Base-by-base conservation (phyloP, 495 filamentous ascomycete species). In the Annulohypoxylon bovei region DNA sequence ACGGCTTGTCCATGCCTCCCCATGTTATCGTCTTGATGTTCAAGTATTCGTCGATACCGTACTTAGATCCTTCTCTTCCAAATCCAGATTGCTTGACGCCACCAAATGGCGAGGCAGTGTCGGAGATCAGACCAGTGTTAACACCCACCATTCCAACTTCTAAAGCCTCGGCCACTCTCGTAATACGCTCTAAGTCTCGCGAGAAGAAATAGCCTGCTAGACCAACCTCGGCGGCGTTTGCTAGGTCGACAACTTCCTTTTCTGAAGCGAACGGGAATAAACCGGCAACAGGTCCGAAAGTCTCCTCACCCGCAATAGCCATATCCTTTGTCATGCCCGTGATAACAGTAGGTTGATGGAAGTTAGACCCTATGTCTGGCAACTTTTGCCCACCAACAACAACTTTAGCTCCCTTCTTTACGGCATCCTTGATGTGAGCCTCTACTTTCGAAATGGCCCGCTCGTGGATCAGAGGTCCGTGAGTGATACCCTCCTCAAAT, bases 31-130 rank as follows among this genome's bases (percentile, higher is more conserved):
- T 95, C 86, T 99, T 99, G 44, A 90, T 92, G 55, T 87, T 80
- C 75, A 91, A 86, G 78, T 96, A 99, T 81, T 98, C 95, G 8
- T 91, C 92, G 71, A 96, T 91, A 14, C 95, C 95, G 76, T 97
- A 93, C 79, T 90, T 90, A 78, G 91, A 94, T 33, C 95, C 95
- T 81, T 99, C 95, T 33, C 94, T 80, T 18, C 95, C 95, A 70
- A 98, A 98, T 3, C 95, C 95, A 75, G 90, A 93, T 79, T 92
- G 85, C 80, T 99, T 99, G 16, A 99, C 92, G 62, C 95, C 95
- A 18, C 95, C 95, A 76, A 98, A 99, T 61, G 93, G 93, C 65
- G 90, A 82, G 1, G 91, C 91, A 77, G 88, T 88, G 77, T 96
- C 93, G 70, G 91, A 93, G 44, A 96, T 91, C 59, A 95, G 63